Evolutionary conservation across 169 alveolate genomes (phyloP), one percentile per base, ranked within the genome.

Genomic region (Eimeria acervulina): DNA sequence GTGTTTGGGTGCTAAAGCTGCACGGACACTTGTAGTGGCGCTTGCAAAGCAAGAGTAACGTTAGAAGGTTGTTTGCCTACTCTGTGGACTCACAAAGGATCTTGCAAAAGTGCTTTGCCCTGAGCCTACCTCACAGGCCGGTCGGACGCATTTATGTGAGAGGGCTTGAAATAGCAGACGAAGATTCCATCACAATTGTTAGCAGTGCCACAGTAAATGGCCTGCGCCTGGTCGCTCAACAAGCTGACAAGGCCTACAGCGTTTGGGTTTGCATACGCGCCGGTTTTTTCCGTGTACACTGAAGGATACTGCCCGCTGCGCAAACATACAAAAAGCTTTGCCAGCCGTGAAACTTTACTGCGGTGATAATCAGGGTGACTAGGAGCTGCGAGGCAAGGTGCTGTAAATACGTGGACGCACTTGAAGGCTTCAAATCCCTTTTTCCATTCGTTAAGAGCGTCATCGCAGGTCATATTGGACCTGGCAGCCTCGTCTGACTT

Each of bases 161-260:
- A 13, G 6, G 81, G 44, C 81, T 36, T 61, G 66, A 87, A 33
- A n/a, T 87, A 87, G 66, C 93, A 87, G 26, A 87, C 66, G 23
- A 85, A 0, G 13, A 19, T 33, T 33, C n/a, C 63, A 8, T 26
- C 15, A 15, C 93, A 85, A 1, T 4, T 74, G 21, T 2, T 1
- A 19, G 93, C 12, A 59, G 26, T 15, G 10, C 93, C 93, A 12
- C 93, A 85, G 66, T 21, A 28, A 36, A 85, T 61, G 1, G 19
- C n/a, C 63, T 85, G 83, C 0, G 59, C 63, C 19, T 0, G 26
- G 0, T 38, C 80, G 55, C 42, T 33, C 13, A 61, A 26, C 59
- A 85, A 36, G 81, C 83, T 61, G 63, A 55, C 80, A 36, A 85
- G 80, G 47, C 47, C 93, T 0, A n/a, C 93, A 38, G 93, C 93